Conservation (phyloP, 352 stramenopile species). For the Pythium chondricola region DNA sequence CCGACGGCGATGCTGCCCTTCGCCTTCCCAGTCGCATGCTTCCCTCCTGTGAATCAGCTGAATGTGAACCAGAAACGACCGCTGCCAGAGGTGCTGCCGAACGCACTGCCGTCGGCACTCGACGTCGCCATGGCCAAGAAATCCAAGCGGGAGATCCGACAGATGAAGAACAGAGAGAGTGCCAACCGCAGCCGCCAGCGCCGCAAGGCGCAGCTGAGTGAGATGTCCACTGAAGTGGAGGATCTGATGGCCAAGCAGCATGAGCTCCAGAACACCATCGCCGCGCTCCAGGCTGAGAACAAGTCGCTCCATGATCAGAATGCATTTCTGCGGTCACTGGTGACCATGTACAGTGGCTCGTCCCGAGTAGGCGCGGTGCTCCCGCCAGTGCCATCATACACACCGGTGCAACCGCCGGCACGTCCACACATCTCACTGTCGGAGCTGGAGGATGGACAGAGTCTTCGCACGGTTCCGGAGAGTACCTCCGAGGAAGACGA, state of each 20-base stretch:
- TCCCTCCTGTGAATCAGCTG: slow-evolving; percentile 23
- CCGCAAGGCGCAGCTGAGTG: slow-evolving; percentile 62
- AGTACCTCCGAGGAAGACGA: slow-evolving; percentile 7
- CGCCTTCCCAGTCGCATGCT: slow-evolving; percentile 58
- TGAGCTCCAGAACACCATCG: slow-evolving; percentile 61
- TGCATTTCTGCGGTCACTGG: slow-evolving; percentile 66
- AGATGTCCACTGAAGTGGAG: slow-evolving; percentile 50
- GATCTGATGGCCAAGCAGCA: slow-evolving; percentile 63
- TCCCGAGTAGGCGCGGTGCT: slow-evolving; percentile 7
- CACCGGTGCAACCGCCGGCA: slow-evolving; percentile 1
- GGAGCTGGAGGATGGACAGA: slow-evolving; percentile 24
- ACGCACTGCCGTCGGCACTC: slow-evolving; percentile 1
- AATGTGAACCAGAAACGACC: slow-evolving; percentile 51
- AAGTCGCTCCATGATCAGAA: slow-evolving; percentile 78
- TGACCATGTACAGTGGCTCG: slow-evolving; percentile 39
- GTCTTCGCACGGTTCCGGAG: slow-evolving; percentile 8
- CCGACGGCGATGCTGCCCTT: slow-evolving; percentile 34
- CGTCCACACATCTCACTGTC: slow-evolving; percentile 20
- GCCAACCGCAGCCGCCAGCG: slow-evolving; percentile 75
- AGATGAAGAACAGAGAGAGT: slow-evolving; percentile 87
- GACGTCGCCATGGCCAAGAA: slow-evolving; percentile 40
- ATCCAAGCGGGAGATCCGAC: slow-evolving; percentile 74
- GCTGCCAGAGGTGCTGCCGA: slow-evolving; percentile 38
- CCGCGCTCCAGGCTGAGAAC: slow-evolving; percentile 65
- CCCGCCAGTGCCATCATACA: slow-evolving; percentile 25